Percentiles rank a stretch among this genome's conserved stretches.
phyloP scores from a whole-genome alignment of 2,329 filamentous ascomycete genomes.

The Colletotrichum kahawae region DNA sequence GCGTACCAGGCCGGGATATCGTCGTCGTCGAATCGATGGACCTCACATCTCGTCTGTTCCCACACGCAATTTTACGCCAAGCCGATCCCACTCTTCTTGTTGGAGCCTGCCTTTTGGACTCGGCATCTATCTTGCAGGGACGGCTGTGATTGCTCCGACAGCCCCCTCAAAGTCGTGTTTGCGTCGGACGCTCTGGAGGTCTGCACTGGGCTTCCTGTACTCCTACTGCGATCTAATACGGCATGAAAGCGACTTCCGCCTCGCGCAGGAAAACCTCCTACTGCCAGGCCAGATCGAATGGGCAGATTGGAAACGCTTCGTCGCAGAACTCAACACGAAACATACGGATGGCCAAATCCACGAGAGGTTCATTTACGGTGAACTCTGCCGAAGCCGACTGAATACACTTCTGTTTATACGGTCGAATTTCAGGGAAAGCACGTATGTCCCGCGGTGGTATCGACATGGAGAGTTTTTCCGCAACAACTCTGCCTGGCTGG shows the following conservation, averaged over 20 bases:
- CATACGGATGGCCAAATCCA: not conserved
- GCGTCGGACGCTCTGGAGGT: not conserved
- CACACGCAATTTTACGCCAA: not conserved
- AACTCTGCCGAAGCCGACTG: not conserved
- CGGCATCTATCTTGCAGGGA: not conserved
- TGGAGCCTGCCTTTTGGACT: not conserved
- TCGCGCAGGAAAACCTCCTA: not conserved
- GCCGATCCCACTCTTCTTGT: not conserved
- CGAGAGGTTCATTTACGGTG: not conserved
- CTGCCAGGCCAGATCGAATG: not conserved
- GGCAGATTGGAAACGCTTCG: not conserved
- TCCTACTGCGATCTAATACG: not conserved
- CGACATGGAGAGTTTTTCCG: not conserved
- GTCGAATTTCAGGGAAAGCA: not conserved
- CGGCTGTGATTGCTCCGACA: too few relatives aligned
- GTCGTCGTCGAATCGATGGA: not conserved
- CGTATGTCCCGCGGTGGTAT: not conserved
- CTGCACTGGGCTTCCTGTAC: not conserved
- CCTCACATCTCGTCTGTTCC: not conserved
- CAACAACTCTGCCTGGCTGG: not conserved
- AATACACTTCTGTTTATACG: not conserved
- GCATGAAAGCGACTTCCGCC: not conserved
- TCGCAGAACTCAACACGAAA: not conserved
- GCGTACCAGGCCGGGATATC: not conserved
- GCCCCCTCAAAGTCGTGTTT: not conserved